Evolutionary conservation across 257 asterid genomes (phyloP).

Genomic region (Capsicum baccatum): DNA sequence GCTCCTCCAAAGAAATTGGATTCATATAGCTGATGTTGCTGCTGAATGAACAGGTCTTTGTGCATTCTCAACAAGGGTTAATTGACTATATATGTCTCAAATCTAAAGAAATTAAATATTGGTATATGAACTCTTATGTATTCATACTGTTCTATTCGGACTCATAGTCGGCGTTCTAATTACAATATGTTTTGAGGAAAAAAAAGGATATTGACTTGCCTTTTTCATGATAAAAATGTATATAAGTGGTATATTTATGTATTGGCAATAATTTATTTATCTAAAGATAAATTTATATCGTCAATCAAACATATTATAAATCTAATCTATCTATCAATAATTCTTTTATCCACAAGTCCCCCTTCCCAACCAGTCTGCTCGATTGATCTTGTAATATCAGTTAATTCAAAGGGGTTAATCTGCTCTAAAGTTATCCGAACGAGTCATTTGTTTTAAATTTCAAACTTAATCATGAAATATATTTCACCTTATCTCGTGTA

Average conservation of each 20-base stretch:
- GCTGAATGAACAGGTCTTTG: background rate
- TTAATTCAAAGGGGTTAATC: too few relatives aligned
- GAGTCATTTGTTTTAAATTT: too few relatives aligned
- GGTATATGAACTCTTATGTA: background rate
- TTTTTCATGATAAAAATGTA: background rate
- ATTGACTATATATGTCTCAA: background rate
- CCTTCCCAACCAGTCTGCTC: too few relatives aligned
- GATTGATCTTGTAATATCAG: too few relatives aligned
- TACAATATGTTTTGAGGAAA: background rate
- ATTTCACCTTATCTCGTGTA: too few relatives aligned
- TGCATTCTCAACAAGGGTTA: background rate
- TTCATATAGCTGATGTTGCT: conserved; percentile 4
- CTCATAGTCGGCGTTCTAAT: background rate
- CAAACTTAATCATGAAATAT: too few relatives aligned
- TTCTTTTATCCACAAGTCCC: too few relatives aligned
- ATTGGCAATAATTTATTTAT: background rate
- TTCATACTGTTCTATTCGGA: background rate
- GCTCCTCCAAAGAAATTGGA: background rate
- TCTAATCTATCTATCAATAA: too few relatives aligned
- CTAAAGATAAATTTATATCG: too few relatives aligned
- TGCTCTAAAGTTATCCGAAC: too few relatives aligned
- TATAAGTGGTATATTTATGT: background rate
- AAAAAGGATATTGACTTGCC: background rate
- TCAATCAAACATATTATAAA: too few relatives aligned
- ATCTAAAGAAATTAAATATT: background rate